Evolutionary conservation across 768 basidiomycete genomes (phyloP), one percentile per base, ranked within the genome.

Genomic region (Podaxis mareebaensis): DNA sequence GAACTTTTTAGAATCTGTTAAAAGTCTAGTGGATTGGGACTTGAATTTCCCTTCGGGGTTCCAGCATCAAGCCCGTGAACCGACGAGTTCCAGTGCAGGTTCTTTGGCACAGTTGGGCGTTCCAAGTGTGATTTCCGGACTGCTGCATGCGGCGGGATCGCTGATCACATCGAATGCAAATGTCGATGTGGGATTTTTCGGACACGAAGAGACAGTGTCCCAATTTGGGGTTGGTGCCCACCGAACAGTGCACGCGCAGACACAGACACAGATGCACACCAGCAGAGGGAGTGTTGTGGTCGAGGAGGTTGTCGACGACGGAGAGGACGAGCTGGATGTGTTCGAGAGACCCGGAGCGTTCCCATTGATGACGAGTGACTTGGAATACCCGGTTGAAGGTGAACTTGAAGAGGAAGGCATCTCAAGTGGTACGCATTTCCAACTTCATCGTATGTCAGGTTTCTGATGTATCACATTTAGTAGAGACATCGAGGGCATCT

Each of bases 291-390:
- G 33, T 4, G 33, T 26, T 1, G 28, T 30, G 28, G 4, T 30
- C 11, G 60, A 44, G 42, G 22, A 46, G 24, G 56, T 26, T 42
- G n/a, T 65, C 3, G 63, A 65, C n/a, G 60, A 63, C 36, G 67
- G 49, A 12, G 60, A 59, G n/a, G 65, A 68, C 26, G 65, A 51
- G 10, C 53, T 33, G n/a, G 53, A 62, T 22, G 53, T 52, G 33
- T n/a, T 36, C 2, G 55, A 55, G 10, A 46, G 64, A 22, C 49
- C 61, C n/a, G 54, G 52, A 52, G 39, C 51, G 5, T 60, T 49
- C 13, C 61, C 55, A 20, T 22, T 62, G 44, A 62, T 62, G 61
- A 62, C 61, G 1, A 57, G 61, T 51, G 61, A 63, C 20, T 26
- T 57, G 38, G 61, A 51, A 6, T 63, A 63, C 40, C 61, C 46